Evolutionary conservation across 2,329 filamentous ascomycete genomes (phyloP).

Genomic region (Periconia macrospinosa): DNA sequence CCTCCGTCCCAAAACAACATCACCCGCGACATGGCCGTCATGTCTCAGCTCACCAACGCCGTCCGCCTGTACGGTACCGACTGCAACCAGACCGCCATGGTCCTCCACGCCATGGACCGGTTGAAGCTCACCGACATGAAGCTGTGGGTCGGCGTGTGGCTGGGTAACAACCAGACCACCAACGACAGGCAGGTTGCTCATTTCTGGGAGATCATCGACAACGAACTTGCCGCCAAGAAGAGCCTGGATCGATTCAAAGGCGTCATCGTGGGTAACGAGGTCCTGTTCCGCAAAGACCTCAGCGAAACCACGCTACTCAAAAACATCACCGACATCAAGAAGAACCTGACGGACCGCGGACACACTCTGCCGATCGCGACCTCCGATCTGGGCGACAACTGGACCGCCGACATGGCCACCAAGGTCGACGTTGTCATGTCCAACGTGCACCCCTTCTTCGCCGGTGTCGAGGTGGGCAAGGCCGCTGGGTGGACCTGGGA

Average conservation of each 20-base stretch:
- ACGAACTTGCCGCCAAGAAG: constrained; percentile 13
- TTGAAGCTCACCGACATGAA: constrained; percentile 77
- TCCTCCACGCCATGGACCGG: constrained; percentile 76
- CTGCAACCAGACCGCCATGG: constrained; percentile 96
- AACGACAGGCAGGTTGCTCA: constrained; percentile 79
- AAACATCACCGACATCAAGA: constrained; percentile 67
- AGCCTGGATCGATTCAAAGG: constrained; percentile 62
- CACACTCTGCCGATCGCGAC: constrained; percentile 79
- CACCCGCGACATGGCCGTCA: constrained; percentile 85
- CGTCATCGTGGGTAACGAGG: constrained; percentile 66
- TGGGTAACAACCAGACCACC: constrained; percentile 80
- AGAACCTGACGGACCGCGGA: constrained; percentile 63
- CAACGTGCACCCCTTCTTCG: constrained; percentile 96
- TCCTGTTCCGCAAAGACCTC: constrained; percentile 66
- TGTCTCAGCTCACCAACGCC: constrained; percentile 86
- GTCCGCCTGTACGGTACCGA: constrained; percentile 92
- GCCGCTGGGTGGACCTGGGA: constrained; percentile 79
- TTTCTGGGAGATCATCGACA: constrained; percentile 80
- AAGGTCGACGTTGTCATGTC: constrained; percentile 89
- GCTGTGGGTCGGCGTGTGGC: constrained; percentile 94
- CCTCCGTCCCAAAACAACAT: constrained; percentile 92
- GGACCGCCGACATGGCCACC: constrained; percentile 69
- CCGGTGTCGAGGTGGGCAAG: constrained; percentile 67
- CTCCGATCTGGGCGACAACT: constrained; percentile 86
- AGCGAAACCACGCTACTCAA: constrained; percentile 63